Evolutionary conservation across 768 basidiomycete species (phyloP), one percentile per base, ranked within the genome.

Genomic region (Candolleomyces efflorescens): DNA sequence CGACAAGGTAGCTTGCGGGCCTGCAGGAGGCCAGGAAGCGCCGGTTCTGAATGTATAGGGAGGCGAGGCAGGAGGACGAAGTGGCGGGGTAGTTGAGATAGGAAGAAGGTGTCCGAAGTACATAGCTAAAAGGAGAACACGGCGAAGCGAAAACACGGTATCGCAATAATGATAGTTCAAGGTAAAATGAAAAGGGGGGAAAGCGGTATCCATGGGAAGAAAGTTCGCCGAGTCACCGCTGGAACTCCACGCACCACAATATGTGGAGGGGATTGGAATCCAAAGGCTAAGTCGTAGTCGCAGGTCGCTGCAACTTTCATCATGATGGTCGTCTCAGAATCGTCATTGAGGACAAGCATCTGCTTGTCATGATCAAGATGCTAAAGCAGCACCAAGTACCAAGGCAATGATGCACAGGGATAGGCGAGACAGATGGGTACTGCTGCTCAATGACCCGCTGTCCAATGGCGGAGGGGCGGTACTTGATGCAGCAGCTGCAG

Each of bases 131-230:
- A 32, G 32, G 32, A 32, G 32, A 32, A 32, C 32, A 32, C 32
- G 11, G 32, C 32, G 32, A 32, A 32, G 32, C 32, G 32, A 44
- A 48, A 46, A 32, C 44, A 54, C 47, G 64, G 66, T 65, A 64
- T 61, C 65, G 61, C 68, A 64, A 69, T 66, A 67, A 67, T 65
- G 60, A 66, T 65, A 64, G 38, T 45, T 36, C 17, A 61, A 60
- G 58, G 23, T 13, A 20, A 47, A 22, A 36, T 47, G 26, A 1
- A 54, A 26, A 12, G 24, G 46, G 49, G 26, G 18, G 44, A 32
- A 39, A 46, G 17, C 18, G 26, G 27, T 48, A 37, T 11, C 22
- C 22, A 36, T 55, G 37, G 59, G 52, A 38, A 63, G 7, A 45
- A 56, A 50, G 32, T 11, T 32, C 7, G 55, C 13, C 18, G 56